These are phyloP conservation scores for Pilasporangium apinafurcum DNA, from an alignment of 352 stramenopile species.

Conservation along the genomic window DNA sequence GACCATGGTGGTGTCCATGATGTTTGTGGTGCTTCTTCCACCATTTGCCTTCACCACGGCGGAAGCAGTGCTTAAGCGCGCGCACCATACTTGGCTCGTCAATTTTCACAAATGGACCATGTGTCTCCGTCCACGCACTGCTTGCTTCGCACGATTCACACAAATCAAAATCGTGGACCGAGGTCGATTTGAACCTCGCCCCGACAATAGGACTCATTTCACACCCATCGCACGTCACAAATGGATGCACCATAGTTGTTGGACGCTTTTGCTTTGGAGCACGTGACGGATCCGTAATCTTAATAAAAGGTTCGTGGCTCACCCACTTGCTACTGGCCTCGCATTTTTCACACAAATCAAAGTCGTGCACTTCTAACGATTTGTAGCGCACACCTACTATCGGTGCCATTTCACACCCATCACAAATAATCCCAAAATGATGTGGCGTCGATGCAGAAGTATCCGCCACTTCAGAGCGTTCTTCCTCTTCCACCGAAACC, in stretches of 20 bases:
- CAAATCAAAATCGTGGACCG: conserved; percentile 58
- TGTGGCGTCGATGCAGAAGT: conserved; percentile 5
- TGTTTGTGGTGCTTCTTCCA: conserved; percentile 11
- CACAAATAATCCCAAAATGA: conserved; percentile 39
- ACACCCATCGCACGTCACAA: conserved; percentile 55
- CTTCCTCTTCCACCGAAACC: conserved; percentile 7
- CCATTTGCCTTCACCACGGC: conserved; percentile 15
- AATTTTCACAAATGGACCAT: conserved; percentile 54
- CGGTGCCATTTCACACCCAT: conserved; percentile 47
- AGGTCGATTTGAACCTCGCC: conserved; percentile 57
- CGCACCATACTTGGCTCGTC: conserved; percentile 18
- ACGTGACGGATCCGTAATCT: conserved; percentile 65
- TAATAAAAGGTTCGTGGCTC: conserved; percentile 61
- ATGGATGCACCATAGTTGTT: conserved; percentile 28
- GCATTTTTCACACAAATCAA: conserved; percentile 74
- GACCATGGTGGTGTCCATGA: conserved; percentile 12
- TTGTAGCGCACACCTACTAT: conserved; percentile 76
- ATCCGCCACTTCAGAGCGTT: conserved; percentile 2
- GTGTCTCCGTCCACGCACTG: conserved; percentile 32
- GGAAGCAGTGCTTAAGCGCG: conserved; percentile 20
- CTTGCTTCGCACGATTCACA: conserved; percentile 50
- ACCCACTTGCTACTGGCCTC: conserved; percentile 47
- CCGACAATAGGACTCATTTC: conserved; percentile 57
- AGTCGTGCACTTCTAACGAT: conserved; percentile 57
- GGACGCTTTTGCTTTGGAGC: conserved; percentile 24